A percentile compares a stretch with the other conserved stretches of the same genome.
Conservation (phyloP, 352 stramenopile species). For the Pythium grandisporangium region DNA sequence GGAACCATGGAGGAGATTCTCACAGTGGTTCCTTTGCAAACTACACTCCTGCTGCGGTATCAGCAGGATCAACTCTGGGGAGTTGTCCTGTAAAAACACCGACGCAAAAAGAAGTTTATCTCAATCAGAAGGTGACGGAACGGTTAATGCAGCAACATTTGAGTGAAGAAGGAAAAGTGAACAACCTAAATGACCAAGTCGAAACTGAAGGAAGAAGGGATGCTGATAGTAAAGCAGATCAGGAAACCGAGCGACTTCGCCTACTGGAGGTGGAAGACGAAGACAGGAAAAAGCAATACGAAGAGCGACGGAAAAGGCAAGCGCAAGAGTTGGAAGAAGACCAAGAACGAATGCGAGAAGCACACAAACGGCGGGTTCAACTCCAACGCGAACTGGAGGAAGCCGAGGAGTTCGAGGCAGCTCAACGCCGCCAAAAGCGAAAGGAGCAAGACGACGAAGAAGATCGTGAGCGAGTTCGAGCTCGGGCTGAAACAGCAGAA, state of each 20-base stretch:
- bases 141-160: no score
- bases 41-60: background rate
- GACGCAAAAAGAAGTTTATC: no score
- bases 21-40: background rate
- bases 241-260: constrained; percentile 12
- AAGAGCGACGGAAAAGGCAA: constrained; percentile 23
- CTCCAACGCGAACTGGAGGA: constrained; percentile 1
- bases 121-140: background rate
- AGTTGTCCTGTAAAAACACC: no score
- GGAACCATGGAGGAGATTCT: constrained; percentile 51
- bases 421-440: no score
- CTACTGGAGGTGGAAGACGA: constrained; percentile 44
- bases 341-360: constrained; percentile 4
- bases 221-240: no score
- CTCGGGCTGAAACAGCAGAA: no score
- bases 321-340: constrained; percentile 19
- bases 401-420: constrained; percentile 6
- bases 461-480: no score
- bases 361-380: no score
- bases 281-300: constrained; percentile 19
- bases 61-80: background rate
- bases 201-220: no score
- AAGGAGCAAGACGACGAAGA: no score
- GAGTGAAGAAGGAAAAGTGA: no score
- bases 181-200: no score